phyloP scores from a whole-genome alignment of 192 early-diverging fungal species.

The Lobosporangium transversale region DNA sequence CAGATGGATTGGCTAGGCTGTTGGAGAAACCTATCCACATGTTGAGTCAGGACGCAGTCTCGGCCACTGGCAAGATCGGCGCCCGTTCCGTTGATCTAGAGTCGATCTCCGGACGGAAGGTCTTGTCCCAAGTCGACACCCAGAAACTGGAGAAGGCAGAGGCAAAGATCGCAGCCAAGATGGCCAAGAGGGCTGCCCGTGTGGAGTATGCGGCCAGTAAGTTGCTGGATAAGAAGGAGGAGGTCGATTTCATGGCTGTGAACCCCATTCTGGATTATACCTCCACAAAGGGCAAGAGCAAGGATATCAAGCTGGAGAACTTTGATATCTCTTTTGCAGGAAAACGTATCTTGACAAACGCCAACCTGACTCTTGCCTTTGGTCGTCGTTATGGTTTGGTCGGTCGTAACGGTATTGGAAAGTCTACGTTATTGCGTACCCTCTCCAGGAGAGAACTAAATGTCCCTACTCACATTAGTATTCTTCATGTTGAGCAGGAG shows the following conservation, averaged over 20 bases:
- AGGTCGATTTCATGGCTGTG: slow-evolving; percentile 83
- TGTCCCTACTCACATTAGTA: slow-evolving; percentile 90
- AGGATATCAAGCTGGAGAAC: slow-evolving; percentile 96
- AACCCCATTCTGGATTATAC: slow-evolving; percentile 92
- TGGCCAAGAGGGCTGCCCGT: slow-evolving; percentile 79
- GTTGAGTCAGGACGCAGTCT: slow-evolving; percentile 70
- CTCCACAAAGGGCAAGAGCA: slow-evolving; percentile 81
- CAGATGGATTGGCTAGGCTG: slow-evolving; percentile 63
- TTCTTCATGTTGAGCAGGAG: slow-evolving; percentile 99
- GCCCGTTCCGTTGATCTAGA: slow-evolving; percentile 70
- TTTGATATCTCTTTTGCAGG: slow-evolving; percentile 97
- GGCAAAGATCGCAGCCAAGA: slow-evolving; percentile 90
- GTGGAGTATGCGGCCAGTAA: slow-evolving; percentile 80
- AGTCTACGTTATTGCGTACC: slow-evolving; percentile 82
- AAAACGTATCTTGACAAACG: slow-evolving; percentile 91
- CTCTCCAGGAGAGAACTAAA: slow-evolving; percentile 86
- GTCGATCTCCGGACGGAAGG: slow-evolving; percentile 69
- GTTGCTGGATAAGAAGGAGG: slow-evolving; percentile 71
- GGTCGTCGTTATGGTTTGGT: slow-evolving; percentile 96
- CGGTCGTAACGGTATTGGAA: slow-evolving; percentile 91
- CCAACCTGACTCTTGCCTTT: slow-evolving; percentile 83
- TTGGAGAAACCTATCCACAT: slow-evolving; percentile 74
- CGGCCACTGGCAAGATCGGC: slow-evolving; percentile 59
- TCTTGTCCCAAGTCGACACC: slow-evolving; percentile 79
- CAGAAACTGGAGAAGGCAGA: slow-evolving; percentile 93